Evolutionary conservation across 169 alveolate genomes (phyloP), one percentile per base, ranked within the genome.

Genomic region (Cyclospora cayetanensis): DNA sequence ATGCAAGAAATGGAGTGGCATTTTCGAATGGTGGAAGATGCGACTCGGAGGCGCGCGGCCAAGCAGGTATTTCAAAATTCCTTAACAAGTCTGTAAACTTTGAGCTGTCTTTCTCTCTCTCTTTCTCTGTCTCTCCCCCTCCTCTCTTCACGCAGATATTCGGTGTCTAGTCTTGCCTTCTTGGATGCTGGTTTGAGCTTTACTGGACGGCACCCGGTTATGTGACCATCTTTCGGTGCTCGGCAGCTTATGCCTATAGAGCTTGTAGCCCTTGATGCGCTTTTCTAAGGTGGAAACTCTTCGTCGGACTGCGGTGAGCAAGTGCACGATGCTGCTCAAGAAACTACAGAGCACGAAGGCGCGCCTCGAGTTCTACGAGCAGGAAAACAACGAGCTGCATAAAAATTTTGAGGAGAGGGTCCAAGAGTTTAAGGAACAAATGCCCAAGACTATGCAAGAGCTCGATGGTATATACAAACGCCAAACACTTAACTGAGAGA

Each of bases 381-480:
- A 22, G 1, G 76, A 82, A 68, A 46, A 82, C n/a, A 55, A 82
- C 22, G 79, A 52, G 41, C 55, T 82, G 53, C 60, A 82, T 9
- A 31, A 34, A 4, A 35, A 31, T 27, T 82, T 82, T 60, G 90
- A 82, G 29, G 46, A 46, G 27, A 31, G 74, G 11, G 12, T 82
- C 7, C 79, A 34, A 41, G 77, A 53, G 60, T 82, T 82, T 41
- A 82, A 82, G 25, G 79, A 82, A 37, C 90, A 82, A 29, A 82
- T 82, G 90, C 90, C 90, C 0, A 52, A 27, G 37, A 68, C 60
- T 37, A 20, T 82, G 29, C 90, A 53, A 60, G 90, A 82, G n/a
- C 90, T 82, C 4, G 90, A 82, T 77, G 90, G 90, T 82, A 18
- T 39, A 29, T 25, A 29, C 70, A 55, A 55, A 55, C 70, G 34